These are phyloP conservation scores for Globisporangium paroecandrum DNA, from an alignment of 352 stramenopile species.

Conservation along the genomic window DNA sequence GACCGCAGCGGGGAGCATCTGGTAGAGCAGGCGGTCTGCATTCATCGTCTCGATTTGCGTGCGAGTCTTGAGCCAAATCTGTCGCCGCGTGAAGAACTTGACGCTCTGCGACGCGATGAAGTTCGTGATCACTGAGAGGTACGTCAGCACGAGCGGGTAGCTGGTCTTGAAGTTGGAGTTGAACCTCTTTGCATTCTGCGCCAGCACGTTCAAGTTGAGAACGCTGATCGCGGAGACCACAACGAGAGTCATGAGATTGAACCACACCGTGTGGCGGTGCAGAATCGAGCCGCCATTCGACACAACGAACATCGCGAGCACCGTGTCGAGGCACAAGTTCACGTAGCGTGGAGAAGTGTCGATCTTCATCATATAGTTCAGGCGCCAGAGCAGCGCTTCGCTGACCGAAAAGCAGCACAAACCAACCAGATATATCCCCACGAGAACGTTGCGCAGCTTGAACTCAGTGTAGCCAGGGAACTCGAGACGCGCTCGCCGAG, in stretches of 20 bases:
- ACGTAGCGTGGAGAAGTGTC: constrained; percentile 68
- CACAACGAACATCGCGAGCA: constrained; percentile 82
- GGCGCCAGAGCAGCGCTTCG: constrained; percentile 48
- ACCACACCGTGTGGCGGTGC: constrained; percentile 57
- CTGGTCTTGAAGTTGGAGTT: constrained; percentile 80
- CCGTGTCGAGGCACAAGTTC: constrained; percentile 74
- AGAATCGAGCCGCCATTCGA: constrained; percentile 80
- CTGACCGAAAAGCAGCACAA: constrained; percentile 48
- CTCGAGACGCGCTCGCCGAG: constrained; percentile 34
- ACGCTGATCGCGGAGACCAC: constrained; percentile 48
- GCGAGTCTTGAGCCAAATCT: constrained; percentile 84
- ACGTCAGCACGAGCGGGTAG: constrained; percentile 79
- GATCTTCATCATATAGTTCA: constrained; percentile 54
- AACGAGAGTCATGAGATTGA: constrained; percentile 56
- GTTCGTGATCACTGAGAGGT: constrained; percentile 75
- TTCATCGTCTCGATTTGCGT: constrained; percentile 85
- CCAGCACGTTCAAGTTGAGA: constrained; percentile 41
- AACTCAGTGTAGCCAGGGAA: constrained; percentile 57
- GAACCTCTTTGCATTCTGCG: constrained; percentile 46
- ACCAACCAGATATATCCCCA: constrained; percentile 58
- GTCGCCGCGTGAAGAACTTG: constrained; percentile 77
- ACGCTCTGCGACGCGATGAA: constrained; percentile 76
- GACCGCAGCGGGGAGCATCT: constrained; percentile 83
- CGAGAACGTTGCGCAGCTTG: constrained; percentile 61
- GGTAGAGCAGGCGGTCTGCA: constrained; percentile 77